These are phyloP conservation scores for Zygosaccharomyces siamensis DNA, from an alignment of 805 yeast genomes.

Conservation along the genomic window DNA sequence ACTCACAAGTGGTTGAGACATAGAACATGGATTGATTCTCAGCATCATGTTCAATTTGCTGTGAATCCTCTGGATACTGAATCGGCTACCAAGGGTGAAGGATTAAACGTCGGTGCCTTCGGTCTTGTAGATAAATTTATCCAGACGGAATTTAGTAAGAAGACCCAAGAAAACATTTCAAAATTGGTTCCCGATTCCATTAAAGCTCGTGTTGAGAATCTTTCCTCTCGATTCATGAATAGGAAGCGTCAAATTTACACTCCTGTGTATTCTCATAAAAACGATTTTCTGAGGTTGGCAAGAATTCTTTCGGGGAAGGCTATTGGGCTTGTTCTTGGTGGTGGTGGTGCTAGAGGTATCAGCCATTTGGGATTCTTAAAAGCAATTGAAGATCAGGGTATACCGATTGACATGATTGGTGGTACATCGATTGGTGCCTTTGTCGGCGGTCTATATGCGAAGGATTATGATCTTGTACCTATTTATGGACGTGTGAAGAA, in stretches of 20 bases:
- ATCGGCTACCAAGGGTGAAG: conserved; percentile 19
- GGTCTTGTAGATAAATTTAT: conserved; percentile 27
- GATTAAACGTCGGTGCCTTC: conserved; percentile 16
- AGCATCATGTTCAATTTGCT: conserved; percentile 79
- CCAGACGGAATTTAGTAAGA: conserved; percentile 30
- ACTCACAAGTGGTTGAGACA: conserved; percentile 81
- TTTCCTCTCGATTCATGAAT: conserved; percentile 32
- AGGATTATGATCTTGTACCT: conserved; percentile 85
- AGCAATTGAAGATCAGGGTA: conserved; percentile 86
- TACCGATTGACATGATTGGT: conserved; percentile 90
- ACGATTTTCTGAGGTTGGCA: conserved; percentile 86
- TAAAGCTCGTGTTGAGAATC: conserved; percentile 36
- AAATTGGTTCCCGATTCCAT: conserved; percentile 33
- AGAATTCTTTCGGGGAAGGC: conserved; percentile 89
- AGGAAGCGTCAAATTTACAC: conserved; percentile 29
- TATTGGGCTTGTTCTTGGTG: conserved; percentile 90
- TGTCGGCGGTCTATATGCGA: conserved; percentile 92
- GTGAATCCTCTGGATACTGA: conserved; percentile 21
- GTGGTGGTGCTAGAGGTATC: conserved; percentile 96
- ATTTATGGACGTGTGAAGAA: conserved; percentile 85
- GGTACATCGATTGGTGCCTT: conserved; percentile 97
- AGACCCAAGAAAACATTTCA: conserved; percentile 32
- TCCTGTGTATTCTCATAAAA: conserved; percentile 53
- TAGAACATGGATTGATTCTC: conserved; percentile 87
- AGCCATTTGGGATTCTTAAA: conserved; percentile 88